Percentiles rank a stretch among this genome's conserved stretches.
Evolutionary conservation across 2,329 filamentous ascomycete genomes (phyloP).

Genomic region (Aspergillus felis): DNA sequence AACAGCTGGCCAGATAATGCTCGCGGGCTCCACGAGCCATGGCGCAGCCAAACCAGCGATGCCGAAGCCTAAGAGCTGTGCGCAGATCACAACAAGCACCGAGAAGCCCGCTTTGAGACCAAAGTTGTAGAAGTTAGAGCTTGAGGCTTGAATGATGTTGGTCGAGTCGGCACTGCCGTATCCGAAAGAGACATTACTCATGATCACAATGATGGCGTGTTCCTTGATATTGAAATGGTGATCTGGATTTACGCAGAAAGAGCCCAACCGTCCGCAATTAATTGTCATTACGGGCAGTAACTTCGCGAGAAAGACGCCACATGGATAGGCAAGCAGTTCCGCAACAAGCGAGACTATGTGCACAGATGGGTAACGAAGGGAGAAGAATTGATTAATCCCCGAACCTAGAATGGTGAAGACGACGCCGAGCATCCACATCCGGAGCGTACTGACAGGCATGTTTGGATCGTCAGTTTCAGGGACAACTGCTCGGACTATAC

Average conservation of each 20-base stretch:
- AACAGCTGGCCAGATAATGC: constrained; percentile 39
- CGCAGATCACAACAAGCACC: constrained; percentile 36
- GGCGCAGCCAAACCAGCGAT: constrained; percentile 35
- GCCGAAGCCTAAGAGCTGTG: constrained; percentile 39
- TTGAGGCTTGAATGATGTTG: constrained; percentile 45
- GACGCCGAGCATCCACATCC: constrained; percentile 45
- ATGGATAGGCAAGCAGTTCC: constrained; percentile 43
- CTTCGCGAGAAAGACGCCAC: constrained; percentile 40
- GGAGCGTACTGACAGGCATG: constrained; percentile 26
- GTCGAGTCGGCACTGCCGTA: constrained; percentile 45
- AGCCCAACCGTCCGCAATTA: constrained; percentile 15
- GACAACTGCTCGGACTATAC: constrained; percentile 22
- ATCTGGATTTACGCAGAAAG: constrained; percentile 38
- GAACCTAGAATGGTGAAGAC: constrained; percentile 42
- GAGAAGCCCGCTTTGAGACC: constrained; percentile 37
- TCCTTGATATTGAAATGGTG: constrained; percentile 47
- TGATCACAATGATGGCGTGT: constrained; percentile 45
- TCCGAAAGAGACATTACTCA: constrained; percentile 49
- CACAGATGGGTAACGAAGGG: constrained; percentile 45
- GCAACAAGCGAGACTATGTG: constrained; percentile 46
- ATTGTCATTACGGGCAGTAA: constrained; percentile 35
- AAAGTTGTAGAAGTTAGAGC: constrained; percentile 38
- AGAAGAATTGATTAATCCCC: constrained; percentile 48
- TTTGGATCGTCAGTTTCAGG: constrained; percentile 27
- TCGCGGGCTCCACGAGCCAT: constrained; percentile 38